Percentiles rank a stretch among this genome's conserved stretches.
Evolutionary conservation across 495 filamentous ascomycete genomes (phyloP).

Genomic region (Trichoderma asperelloides): DNA sequence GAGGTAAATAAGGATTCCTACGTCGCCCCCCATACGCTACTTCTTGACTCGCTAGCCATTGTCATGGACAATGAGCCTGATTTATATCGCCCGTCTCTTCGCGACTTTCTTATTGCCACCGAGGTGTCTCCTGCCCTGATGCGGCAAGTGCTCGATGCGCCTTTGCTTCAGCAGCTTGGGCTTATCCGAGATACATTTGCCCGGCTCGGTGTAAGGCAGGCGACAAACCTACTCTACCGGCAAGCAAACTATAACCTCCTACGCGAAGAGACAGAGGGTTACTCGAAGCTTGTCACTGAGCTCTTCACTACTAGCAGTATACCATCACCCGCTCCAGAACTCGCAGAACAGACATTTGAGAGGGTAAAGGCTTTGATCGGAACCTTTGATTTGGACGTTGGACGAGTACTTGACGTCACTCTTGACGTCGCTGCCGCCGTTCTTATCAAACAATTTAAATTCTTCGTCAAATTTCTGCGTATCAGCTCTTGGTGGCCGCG

Average conservation of each 20-base stretch:
- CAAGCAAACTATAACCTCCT: slow-evolving; percentile 95
- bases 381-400: slow-evolving; percentile 88
- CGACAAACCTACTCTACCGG: slow-evolving; percentile 85
- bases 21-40: slow-evolving; percentile 59
- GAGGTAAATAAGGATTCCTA: slow-evolving; percentile 31
- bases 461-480: slow-evolving; percentile 86
- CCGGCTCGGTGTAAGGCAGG: slow-evolving; percentile 74
- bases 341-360: slow-evolving; percentile 42
- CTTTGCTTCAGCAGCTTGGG: slow-evolving; percentile 61
- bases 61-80: slow-evolving; percentile 58
- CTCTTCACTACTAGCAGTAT: slow-evolving; percentile 63
- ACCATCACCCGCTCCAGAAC: slow-evolving; percentile 48
- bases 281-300: slow-evolving; percentile 78
- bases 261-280: slow-evolving; percentile 93
- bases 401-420: slow-evolving; percentile 85
- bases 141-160: slow-evolving; percentile 74
- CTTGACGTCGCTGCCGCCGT: slow-evolving; percentile 82
- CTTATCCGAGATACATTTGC: slow-evolving; percentile 78
- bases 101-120: slow-evolving; percentile 56
- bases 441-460: slow-evolving; percentile 74
- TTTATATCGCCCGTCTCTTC: slow-evolving; percentile 30
- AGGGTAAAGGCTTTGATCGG: slow-evolving; percentile 85
- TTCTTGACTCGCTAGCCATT: slow-evolving; percentile 74
- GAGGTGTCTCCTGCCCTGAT: slow-evolving; percentile 62
- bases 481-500: slow-evolving; percentile 97